Percentiles rank a stretch among this genome's conserved stretches.
Evolutionary conservation across 257 asterid genomes (phyloP).

Genomic region (Petunia axillaris): DNA sequence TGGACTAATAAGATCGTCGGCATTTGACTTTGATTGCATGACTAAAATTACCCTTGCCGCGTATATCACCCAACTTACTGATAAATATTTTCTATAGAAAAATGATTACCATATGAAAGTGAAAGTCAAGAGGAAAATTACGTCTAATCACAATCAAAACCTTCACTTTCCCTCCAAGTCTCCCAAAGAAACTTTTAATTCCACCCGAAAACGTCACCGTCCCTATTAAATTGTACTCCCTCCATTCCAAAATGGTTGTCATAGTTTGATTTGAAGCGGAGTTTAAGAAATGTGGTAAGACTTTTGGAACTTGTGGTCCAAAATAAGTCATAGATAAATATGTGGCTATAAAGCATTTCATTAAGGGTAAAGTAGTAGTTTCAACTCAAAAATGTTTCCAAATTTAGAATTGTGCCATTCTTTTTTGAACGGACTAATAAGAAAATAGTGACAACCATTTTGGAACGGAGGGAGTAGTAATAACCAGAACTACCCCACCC

Average conservation of each 20-base stretch:
- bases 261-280: no score
- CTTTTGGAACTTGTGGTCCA: no score
- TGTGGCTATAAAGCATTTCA: no score
- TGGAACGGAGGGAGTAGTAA: no score
- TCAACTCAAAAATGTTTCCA: no score
- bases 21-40: conserved; percentile 24
- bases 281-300: no score
- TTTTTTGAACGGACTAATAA: no score
- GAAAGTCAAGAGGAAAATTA: background rate
- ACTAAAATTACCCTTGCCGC: background rate
- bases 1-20: conserved; percentile 35
- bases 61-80: conserved; percentile 19
- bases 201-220: conserved; percentile 28
- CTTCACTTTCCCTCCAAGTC: conserved; percentile 30
- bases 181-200: background rate
- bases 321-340: no score
- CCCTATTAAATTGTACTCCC: conserved; percentile 31
- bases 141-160: conserved; percentile 4
- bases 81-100: background rate
- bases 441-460: no score
- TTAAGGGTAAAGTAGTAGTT: no score
- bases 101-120: conserved; percentile 21
- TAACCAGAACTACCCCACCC: background rate
- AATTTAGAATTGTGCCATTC: no score
- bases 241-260: no score